Evolutionary conservation across 1,284 basidiomycete species (phyloP).

Genomic region (Ustilago curta): DNA sequence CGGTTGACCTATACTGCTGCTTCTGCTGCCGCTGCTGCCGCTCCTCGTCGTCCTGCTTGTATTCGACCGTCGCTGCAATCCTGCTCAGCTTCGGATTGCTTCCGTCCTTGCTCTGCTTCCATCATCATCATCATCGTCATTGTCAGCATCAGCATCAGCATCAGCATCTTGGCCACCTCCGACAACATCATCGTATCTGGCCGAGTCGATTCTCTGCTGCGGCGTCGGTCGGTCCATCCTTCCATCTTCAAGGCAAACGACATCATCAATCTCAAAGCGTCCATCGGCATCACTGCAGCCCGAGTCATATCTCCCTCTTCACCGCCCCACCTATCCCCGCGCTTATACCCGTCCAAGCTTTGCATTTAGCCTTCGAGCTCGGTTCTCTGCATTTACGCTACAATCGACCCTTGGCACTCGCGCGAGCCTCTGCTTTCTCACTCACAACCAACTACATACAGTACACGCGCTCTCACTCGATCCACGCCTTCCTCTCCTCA

Average conservation of each 20-base stretch:
- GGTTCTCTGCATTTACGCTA: neutral
- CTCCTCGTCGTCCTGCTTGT: too few species aligned
- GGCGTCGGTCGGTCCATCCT: too few species aligned
- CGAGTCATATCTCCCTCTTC: neutral
- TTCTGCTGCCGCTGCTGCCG: neutral
- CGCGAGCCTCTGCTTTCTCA: neutral
- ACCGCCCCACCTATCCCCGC: neutral
- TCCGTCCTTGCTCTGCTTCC: neutral
- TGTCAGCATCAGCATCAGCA: neutral
- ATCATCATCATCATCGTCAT: conserved; percentile 2
- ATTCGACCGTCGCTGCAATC: neutral
- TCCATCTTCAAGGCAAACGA: too few species aligned
- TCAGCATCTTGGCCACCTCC: neutral
- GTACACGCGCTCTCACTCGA: neutral
- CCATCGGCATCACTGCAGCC: neutral
- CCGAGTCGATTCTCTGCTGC: too few species aligned
- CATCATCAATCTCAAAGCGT: neutral
- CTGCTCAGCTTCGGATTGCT: conserved; percentile 7
- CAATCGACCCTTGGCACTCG: neutral
- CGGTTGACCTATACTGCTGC: too few species aligned
- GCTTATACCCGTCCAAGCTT: neutral
- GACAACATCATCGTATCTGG: neutral
- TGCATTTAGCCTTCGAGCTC: neutral
- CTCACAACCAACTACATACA: neutral
- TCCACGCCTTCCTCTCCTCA: neutral